Conservation (phyloP, 495 filamentous ascomycete genomes). For the Aspergillus carlsbadensis region DNA sequence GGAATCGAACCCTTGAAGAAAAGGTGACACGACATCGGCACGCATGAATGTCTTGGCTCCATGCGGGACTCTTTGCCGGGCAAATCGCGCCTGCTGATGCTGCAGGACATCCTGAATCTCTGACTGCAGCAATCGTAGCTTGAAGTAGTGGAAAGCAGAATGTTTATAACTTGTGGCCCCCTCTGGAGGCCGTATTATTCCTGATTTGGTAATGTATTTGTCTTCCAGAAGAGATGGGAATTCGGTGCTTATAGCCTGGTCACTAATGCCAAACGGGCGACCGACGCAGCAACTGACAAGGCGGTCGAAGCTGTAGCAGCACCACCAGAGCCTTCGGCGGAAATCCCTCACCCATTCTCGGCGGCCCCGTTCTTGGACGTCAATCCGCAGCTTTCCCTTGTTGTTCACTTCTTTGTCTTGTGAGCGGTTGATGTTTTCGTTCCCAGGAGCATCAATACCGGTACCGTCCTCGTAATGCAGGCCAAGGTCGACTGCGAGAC, state of each 20-base stretch:
- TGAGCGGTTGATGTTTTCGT: constrained; percentile 29
- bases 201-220: constrained; percentile 81
- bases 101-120: constrained; percentile 94
- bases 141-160: constrained; percentile 88
- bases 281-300: constrained; percentile 91
- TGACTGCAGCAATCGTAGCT: constrained; percentile 86
- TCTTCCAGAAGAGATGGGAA: constrained; percentile 89
- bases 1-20: constrained; percentile 77
- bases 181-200: constrained; percentile 58
- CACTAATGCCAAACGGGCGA: constrained; percentile 87
- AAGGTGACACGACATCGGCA: constrained; percentile 77
- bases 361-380: constrained; percentile 65
- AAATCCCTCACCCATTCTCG: constrained; percentile 86
- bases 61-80: constrained; percentile 52
- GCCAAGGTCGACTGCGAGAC: constrained; percentile 86
- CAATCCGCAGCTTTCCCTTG: constrained; percentile 36
- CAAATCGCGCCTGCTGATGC: constrained; percentile 71
- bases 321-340: constrained; percentile 91
- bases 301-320: constrained; percentile 89
- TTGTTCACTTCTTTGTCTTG: constrained; percentile 14
- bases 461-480: constrained; percentile 90
- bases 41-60: constrained; percentile 69
- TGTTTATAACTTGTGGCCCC: constrained; percentile 76
- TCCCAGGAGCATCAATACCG: constrained; percentile 53
- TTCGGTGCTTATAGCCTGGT: constrained; percentile 91